Evolutionary conservation across 1,284 basidiomycete species (phyloP).

Genomic region (Trametes hirsuta): DNA sequence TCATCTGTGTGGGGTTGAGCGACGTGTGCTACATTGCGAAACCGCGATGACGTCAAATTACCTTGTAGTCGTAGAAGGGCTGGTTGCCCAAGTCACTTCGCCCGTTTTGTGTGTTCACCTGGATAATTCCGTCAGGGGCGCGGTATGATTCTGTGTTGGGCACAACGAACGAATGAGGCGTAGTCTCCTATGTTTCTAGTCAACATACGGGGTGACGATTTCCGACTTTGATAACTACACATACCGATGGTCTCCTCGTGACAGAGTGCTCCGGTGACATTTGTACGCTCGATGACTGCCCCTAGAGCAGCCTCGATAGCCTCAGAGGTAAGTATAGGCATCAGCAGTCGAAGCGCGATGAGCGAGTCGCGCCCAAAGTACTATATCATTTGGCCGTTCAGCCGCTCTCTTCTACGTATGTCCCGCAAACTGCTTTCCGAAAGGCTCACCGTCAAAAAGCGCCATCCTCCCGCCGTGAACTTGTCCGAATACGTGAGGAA

Average conservation of each 20-base stretch:
- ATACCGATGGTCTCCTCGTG: constrained; percentile 47
- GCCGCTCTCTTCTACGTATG: not conserved
- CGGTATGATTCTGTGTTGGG: no score
- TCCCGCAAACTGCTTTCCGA: not conserved
- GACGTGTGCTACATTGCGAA: no score
- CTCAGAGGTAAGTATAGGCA: constrained; percentile 42
- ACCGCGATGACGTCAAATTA: not conserved
- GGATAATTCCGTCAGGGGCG: not conserved
- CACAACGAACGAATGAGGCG: constrained; percentile 11
- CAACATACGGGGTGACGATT: not conserved
- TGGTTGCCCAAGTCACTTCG: constrained; percentile 41
- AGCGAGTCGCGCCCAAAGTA: constrained; percentile 48
- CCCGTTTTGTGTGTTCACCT: constrained; percentile 42
- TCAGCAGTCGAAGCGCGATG: constrained; percentile 43
- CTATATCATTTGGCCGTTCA: not conserved
- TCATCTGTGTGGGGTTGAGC: constrained; percentile 6
- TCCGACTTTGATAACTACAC: not conserved
- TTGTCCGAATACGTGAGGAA: constrained; percentile 40
- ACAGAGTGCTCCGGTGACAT: constrained; percentile 43
- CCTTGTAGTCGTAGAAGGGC: constrained; percentile 44
- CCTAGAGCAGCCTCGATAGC: constrained; percentile 46
- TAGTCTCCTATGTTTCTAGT: constrained; percentile 13
- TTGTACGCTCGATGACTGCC: constrained; percentile 45
- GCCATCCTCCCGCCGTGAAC: constrained; percentile 49
- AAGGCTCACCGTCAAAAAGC: constrained; percentile 40